A percentile compares a stretch with the other conserved stretches of the same genome.
Evolutionary conservation across 768 basidiomycete genomes (phyloP).

Genomic region (Auricularia sp.): DNA sequence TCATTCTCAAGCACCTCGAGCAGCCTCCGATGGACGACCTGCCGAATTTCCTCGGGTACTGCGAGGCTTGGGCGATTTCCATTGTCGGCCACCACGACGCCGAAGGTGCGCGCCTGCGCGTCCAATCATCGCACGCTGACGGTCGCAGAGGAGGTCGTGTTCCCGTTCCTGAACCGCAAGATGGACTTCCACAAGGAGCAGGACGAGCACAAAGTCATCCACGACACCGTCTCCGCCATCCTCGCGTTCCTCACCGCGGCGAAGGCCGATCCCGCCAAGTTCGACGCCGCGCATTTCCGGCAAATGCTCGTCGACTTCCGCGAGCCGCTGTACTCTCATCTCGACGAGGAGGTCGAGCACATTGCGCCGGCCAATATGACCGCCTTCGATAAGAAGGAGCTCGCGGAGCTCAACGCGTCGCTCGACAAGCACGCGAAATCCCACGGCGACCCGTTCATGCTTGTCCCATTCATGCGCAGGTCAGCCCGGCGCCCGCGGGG

Average conservation of each 20-base stretch:
- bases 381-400: conserved; percentile 19
- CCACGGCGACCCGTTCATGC: conserved; percentile 24
- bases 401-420: conserved; percentile 18
- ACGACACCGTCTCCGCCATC: conserved; percentile 20
- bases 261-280: conserved; percentile 18
- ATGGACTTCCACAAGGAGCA: conserved; percentile 29
- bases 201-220: conserved; percentile 27
- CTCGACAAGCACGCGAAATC: conserved; percentile 23
- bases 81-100: conserved; percentile 27
- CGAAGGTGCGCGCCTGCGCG: conserved; percentile 14
- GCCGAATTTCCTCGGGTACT: conserved; percentile 31
- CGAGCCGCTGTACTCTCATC: conserved; percentile 26
- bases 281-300: conserved; percentile 21
- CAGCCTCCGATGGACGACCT: conserved; percentile 27
- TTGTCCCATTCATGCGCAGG: conserved; percentile 30
- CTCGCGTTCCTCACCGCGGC: conserved; percentile 17
- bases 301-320: conserved; percentile 18
- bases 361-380: conserved; percentile 23
- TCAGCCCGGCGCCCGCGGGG: conserved; percentile 7
- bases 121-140: background rate
- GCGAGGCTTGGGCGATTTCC: conserved; percentile 26
- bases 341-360: conserved; percentile 29
- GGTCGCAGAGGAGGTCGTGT: conserved; percentile 20
- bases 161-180: conserved; percentile 26
- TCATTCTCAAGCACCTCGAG: conserved; percentile 25